Percentiles rank a stretch among this genome's conserved stretches.
phyloP scores from a whole-genome alignment of 148 eudicot genomes.

The Chenopodium album region DNA sequence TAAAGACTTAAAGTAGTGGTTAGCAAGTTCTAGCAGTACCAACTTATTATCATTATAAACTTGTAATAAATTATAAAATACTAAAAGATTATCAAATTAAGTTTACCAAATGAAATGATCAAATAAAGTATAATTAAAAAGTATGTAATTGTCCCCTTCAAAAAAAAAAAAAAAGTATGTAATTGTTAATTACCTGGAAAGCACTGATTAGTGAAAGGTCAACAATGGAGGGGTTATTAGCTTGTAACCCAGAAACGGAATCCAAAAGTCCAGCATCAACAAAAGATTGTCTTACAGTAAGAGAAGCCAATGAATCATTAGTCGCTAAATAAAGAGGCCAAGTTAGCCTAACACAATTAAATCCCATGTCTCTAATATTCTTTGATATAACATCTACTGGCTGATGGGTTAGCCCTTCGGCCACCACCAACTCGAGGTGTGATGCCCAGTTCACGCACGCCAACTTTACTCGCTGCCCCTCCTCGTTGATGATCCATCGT shows the following conservation, averaged over 20 bases:
- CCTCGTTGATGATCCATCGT: constrained; percentile 74
- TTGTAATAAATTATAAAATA: background rate
- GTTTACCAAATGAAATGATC: background rate
- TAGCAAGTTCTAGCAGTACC: background rate
- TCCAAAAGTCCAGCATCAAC: constrained; percentile 41
- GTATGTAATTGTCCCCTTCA: no score
- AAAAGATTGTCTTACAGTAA: constrained; percentile 61
- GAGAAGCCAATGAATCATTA: constrained; percentile 46
- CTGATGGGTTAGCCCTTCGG: constrained; percentile 78
- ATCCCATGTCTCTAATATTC: constrained; percentile 54
- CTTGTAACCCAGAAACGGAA: constrained; percentile 52
- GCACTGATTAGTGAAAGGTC: constrained; percentile 62
- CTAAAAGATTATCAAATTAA: background rate
- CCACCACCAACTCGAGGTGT: constrained; percentile 64
- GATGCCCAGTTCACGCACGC: constrained; percentile 87
- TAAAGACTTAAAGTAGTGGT: background rate
- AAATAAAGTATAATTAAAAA: no score
- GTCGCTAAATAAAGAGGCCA: constrained; percentile 78
- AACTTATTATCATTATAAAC: background rate
- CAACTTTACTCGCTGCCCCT: constrained; percentile 67
- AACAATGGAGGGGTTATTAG: constrained; percentile 64
- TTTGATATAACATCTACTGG: constrained; percentile 54
- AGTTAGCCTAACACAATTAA: constrained; percentile 88
- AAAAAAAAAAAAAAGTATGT: no score
- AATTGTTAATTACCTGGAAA: constrained; percentile 51